phyloP scores from a whole-genome alignment of 768 basidiomycete species.

The Lactarius trivialis region DNA sequence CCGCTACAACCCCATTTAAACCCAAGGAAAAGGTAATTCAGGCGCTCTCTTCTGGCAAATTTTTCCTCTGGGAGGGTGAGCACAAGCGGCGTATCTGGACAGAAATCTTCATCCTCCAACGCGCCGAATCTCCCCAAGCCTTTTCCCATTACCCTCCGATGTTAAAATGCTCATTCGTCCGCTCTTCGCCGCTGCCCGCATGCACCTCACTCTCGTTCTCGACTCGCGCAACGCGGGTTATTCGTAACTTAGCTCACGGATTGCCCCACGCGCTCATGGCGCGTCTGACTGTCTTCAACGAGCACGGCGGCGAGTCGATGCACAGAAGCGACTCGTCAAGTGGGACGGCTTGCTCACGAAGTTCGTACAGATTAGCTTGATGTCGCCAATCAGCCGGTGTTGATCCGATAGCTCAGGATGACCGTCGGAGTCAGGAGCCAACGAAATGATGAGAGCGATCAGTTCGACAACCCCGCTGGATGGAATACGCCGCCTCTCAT shows the following conservation, averaged over 20 bases:
- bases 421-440: neutral
- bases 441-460: neutral
- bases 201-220: constrained; percentile 4
- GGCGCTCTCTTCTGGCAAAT: neutral
- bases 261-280: constrained; percentile 32
- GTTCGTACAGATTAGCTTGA: constrained; percentile 41
- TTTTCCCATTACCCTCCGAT: neutral
- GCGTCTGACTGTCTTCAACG: constrained; percentile 21
- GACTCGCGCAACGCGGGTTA: constrained; percentile 34
- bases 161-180: constrained; percentile 28
- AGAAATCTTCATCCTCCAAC: constrained; percentile 22
- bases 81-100: constrained; percentile 27
- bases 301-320: constrained; percentile 23
- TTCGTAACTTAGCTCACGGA: constrained; percentile 27
- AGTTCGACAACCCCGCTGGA: neutral
- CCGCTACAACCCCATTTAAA: neutral
- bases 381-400: neutral
- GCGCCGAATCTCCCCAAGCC: neutral
- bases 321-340: constrained; percentile 25
- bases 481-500: constrained; percentile 30
- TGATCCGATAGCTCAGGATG: neutral
- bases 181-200: constrained; percentile 29
- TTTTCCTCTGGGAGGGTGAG: constrained; percentile 25
- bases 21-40: neutral
- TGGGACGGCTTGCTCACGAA: constrained; percentile 32